phyloP scores from a whole-genome alignment of 768 basidiomycete species.

The Polyporus arcularius region DNA sequence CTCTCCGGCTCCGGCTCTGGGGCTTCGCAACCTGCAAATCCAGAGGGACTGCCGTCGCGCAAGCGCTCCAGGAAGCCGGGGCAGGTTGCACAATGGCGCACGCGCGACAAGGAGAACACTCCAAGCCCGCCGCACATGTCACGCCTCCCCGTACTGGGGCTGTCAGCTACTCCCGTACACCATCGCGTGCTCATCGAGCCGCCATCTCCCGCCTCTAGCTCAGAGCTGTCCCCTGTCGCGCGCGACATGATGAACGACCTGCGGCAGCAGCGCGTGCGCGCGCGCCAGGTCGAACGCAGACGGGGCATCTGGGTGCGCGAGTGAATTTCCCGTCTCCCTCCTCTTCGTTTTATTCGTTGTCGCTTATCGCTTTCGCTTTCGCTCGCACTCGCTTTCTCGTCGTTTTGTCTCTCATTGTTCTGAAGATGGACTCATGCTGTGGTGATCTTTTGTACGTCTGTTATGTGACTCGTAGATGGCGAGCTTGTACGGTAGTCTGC shows the following conservation, averaged over 20 bases:
- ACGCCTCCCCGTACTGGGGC: not conserved
- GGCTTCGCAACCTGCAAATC: not conserved
- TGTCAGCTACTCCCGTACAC: not conserved
- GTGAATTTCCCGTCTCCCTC: not conserved
- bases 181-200: constrained; percentile 28
- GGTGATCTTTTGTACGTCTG: too few relatives aligned
- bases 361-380: not conserved
- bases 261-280: constrained; percentile 40
- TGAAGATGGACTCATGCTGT: not conserved
- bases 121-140: constrained; percentile 14
- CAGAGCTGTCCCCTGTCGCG: constrained; percentile 71
- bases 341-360: too few relatives aligned
- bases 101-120: constrained; percentile 29
- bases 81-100: not conserved
- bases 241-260: constrained; percentile 68
- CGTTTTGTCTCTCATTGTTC: not conserved
- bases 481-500: too few relatives aligned
- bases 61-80: constrained; percentile 15
- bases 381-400: not conserved
- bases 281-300: constrained; percentile 20
- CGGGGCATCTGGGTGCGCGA: constrained; percentile 18
- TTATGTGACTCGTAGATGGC: too few relatives aligned
- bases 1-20: not conserved
- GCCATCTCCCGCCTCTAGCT: constrained; percentile 69
- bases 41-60: not conserved